Evolutionary conservation across 2,329 filamentous ascomycete species (phyloP).

Genomic region (Colletotrichum navitas): DNA sequence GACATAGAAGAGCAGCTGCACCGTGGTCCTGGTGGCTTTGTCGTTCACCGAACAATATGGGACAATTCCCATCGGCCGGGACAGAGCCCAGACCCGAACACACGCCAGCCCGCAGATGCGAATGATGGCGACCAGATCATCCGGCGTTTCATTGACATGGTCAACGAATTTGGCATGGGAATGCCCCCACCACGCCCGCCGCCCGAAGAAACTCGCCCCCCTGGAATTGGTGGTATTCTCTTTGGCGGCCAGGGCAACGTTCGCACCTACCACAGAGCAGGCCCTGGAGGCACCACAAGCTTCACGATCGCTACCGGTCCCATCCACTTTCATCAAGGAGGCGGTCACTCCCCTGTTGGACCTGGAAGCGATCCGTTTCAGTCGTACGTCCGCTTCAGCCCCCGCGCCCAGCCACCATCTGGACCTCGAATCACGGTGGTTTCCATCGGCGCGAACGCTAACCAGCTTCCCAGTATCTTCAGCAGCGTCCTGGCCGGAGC

Average conservation of each 20-base stretch:
- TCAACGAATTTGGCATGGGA: constrained; percentile 53
- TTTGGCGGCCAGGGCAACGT: constrained; percentile 51
- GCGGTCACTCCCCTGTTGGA: constrained; percentile 30
- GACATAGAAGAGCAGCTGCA: constrained; percentile 68
- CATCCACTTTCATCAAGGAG: constrained; percentile 44
- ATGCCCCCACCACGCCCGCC: constrained; percentile 30
- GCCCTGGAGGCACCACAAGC: constrained; percentile 57
- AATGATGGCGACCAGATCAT: constrained; percentile 54
- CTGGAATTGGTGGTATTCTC: constrained; percentile 39
- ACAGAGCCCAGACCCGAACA: constrained; percentile 16
- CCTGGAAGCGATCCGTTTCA: constrained; percentile 58
- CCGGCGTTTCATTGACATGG: constrained; percentile 59
- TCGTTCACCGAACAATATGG: constrained; percentile 54
- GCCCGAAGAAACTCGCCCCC: constrained; percentile 39
- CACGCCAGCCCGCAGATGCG: constrained; percentile 43
- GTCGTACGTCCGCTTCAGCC: constrained; percentile 55
- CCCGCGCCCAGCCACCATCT: constrained; percentile 27
- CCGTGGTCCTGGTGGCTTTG: constrained; percentile 56
- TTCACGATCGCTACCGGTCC: constrained; percentile 63
- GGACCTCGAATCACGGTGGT: constrained; percentile 41
- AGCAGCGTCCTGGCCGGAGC: constrained; percentile 58
- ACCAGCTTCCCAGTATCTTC: constrained; percentile 59
- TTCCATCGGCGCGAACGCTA: constrained; percentile 47
- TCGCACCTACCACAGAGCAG: constrained; percentile 54
- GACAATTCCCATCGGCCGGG: constrained; percentile 32